phyloP scores from a whole-genome alignment of 139 green algal species.

The Chlamydomonas applanata region DNA sequence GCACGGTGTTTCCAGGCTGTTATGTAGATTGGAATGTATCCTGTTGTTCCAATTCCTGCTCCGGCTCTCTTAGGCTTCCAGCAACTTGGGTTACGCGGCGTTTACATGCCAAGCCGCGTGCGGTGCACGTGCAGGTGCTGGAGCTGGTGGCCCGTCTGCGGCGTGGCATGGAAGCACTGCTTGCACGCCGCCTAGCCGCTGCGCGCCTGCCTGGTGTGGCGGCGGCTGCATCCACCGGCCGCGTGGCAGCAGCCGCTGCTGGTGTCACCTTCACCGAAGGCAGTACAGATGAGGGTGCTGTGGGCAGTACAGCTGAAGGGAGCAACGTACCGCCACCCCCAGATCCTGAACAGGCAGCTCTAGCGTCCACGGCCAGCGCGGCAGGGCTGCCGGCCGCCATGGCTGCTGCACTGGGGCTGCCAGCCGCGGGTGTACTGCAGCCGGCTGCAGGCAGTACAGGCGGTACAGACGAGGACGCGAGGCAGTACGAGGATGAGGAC shows the following conservation, averaged over 20 bases:
- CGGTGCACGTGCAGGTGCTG: slow-evolving; percentile 24
- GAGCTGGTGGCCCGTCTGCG: slow-evolving; percentile 19
- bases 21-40: no score
- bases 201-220: slow-evolving; percentile 16
- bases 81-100: neutral
- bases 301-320: neutral
- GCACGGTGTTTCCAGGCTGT: no score
- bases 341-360: neutral
- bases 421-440: neutral
- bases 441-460: neutral
- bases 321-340: neutral
- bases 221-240: neutral
- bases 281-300: neutral
- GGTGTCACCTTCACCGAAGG: no score
- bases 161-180: neutral
- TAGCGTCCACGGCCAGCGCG: neutral
- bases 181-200: neutral
- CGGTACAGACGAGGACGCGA: neutral
- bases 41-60: no score
- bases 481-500: slow-evolving; percentile 17
- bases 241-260: neutral
- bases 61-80: no score
- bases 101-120: neutral
- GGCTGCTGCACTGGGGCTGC: neutral
- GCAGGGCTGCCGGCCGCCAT: neutral